phyloP scores from a whole-genome alignment of 2,329 filamentous ascomycete genomes.

The Penicillium sp. region DNA sequence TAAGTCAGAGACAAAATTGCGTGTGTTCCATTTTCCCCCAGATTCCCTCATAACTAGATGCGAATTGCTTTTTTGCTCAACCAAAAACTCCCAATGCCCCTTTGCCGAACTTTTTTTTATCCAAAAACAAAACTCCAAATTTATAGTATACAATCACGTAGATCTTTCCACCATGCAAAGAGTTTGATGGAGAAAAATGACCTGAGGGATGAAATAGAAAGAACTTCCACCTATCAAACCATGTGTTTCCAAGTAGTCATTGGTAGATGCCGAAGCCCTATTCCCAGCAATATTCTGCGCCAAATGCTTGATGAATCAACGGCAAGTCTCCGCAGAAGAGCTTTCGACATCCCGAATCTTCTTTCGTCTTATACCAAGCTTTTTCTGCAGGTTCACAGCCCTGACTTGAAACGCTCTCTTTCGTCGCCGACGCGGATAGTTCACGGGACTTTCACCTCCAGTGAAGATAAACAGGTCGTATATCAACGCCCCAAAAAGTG shows the following conservation, averaged over 20 bases:
- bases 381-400: slow-evolving; percentile 22
- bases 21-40: no score
- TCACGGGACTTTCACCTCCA: slow-evolving; percentile 41
- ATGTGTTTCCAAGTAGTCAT: neutral
- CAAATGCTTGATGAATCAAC: neutral
- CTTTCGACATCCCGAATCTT: slow-evolving; percentile 23
- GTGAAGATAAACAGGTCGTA: slow-evolving; percentile 42
- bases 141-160: neutral
- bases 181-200: neutral
- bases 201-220: slow-evolving; percentile 5
- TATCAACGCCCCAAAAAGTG: slow-evolving; percentile 31
- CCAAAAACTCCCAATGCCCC: no score
- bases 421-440: slow-evolving; percentile 45
- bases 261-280: neutral
- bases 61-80: no score
- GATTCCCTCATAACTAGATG: no score
- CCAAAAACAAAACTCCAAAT: no score
- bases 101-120: no score
- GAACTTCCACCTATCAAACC: neutral
- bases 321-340: neutral
- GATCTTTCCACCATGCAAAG: neutral
- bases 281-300: neutral
- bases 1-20: no score
- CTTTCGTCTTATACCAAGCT: slow-evolving; percentile 10
- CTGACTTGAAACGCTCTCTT: slow-evolving; percentile 38